Percentiles rank a stretch among this genome's conserved stretches.
phyloP scores from a whole-genome alignment of 2,329 filamentous ascomycete genomes.

The Capronia americana region DNA sequence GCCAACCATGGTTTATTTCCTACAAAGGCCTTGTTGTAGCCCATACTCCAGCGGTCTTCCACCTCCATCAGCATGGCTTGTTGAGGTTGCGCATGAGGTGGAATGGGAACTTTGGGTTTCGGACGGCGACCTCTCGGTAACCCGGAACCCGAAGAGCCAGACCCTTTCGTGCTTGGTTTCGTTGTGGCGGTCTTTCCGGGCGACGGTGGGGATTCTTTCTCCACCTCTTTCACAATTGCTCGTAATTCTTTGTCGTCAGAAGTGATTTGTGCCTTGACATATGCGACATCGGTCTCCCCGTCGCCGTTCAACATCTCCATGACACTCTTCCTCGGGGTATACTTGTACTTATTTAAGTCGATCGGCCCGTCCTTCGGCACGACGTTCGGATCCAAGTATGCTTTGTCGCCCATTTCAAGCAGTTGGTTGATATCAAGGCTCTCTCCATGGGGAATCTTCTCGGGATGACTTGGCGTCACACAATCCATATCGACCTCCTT shows the following conservation, averaged over 20 bases:
- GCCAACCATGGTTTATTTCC: slow-evolving; percentile 32
- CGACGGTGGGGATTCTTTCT: slow-evolving; percentile 44
- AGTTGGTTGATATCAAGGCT: slow-evolving; percentile 82
- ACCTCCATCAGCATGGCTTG: slow-evolving; percentile 54
- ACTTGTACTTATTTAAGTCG: slow-evolving; percentile 66
- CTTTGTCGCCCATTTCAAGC: slow-evolving; percentile 72
- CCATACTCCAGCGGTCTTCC: slow-evolving; percentile 38
- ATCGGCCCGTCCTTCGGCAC: slow-evolving; percentile 57
- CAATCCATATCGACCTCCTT: slow-evolving; percentile 99
- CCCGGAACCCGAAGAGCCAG: slow-evolving; percentile 28
- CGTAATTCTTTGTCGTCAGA: slow-evolving; percentile 74
- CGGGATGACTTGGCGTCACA: slow-evolving; percentile 83
- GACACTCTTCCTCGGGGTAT: slow-evolving; percentile 75
- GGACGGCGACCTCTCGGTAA: slow-evolving; percentile 34
- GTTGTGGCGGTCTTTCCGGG: not conserved
- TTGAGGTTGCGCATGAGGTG: slow-evolving; percentile 50
- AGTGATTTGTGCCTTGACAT: slow-evolving; percentile 85
- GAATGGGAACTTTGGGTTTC: slow-evolving; percentile 43
- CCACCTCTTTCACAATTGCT: slow-evolving; percentile 70
- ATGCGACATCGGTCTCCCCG: slow-evolving; percentile 59
- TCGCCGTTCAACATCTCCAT: slow-evolving; percentile 70
- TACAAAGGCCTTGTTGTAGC: slow-evolving; percentile 36
- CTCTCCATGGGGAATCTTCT: slow-evolving; percentile 81
- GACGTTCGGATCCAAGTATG: slow-evolving; percentile 71
- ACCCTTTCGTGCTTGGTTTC: slow-evolving; percentile 17